These are phyloP conservation scores for Coemansia sp. DNA, from an alignment of 192 early-diverging fungal genomes.

Conservation along the genomic window DNA sequence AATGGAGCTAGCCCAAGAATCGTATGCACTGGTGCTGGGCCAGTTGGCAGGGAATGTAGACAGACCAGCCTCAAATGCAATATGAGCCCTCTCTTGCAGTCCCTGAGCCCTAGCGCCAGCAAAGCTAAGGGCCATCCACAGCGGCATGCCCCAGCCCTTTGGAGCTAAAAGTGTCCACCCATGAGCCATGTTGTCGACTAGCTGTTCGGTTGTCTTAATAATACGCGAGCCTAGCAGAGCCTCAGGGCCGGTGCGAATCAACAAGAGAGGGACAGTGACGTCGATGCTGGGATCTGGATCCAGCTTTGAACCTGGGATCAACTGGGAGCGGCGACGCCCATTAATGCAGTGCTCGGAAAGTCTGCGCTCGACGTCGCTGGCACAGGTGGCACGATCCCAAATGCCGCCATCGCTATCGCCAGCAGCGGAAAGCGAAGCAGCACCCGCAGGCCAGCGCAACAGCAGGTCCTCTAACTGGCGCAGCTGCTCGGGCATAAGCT, in stretches of 20 bases:
- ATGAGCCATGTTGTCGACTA: conserved; percentile 42
- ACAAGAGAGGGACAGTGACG: conserved; percentile 71
- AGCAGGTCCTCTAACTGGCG: conserved; percentile 44
- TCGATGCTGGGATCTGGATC: conserved; percentile 52
- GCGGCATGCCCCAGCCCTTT: conserved; percentile 75
- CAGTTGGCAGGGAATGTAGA: conserved; percentile 83
- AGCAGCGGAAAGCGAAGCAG: conserved; percentile 29
- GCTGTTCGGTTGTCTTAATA: conserved; percentile 49
- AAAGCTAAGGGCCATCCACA: conserved; percentile 88
- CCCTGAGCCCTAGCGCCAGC: conserved; percentile 83
- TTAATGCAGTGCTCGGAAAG: conserved; percentile 60
- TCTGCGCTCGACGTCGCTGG: conserved; percentile 41
- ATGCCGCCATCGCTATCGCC: conserved; percentile 38
- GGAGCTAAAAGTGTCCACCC: conserved; percentile 86
- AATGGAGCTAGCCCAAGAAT: conserved; percentile 41
- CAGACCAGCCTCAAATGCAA: conserved; percentile 75
- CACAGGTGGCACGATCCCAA: conserved; percentile 59
- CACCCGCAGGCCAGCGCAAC: conserved; percentile 58
- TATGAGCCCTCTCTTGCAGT: conserved; percentile 63
- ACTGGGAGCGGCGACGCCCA: conserved; percentile 53
- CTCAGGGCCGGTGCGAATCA: conserved; percentile 73
- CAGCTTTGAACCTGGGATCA: conserved; percentile 74
- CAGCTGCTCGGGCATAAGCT: conserved; percentile 11
- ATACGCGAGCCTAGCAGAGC: conserved; percentile 18
- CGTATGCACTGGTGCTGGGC: conserved; percentile 71